A percentile compares a stretch with the other conserved stretches of the same genome.
Evolutionary conservation across 2,329 filamentous ascomycete genomes (phyloP).

Genomic region (Chrysosporium queenslandicum): DNA sequence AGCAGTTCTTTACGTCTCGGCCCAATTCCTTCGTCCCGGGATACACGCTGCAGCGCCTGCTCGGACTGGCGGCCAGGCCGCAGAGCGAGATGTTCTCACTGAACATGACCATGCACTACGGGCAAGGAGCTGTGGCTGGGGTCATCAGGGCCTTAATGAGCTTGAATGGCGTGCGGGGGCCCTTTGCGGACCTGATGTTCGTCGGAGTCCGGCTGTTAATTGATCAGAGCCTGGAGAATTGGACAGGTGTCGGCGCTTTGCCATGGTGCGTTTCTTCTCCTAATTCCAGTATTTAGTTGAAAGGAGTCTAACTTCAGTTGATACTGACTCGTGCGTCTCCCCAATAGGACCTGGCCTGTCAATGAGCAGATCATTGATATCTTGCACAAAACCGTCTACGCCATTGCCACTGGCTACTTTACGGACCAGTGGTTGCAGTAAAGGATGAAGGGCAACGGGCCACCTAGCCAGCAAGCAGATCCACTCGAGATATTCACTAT

Average conservation of each 20-base stretch:
- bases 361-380: slow-evolving; percentile 28
- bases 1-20: slow-evolving; percentile 24
- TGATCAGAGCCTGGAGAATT: slow-evolving; percentile 26
- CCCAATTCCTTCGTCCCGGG: slow-evolving; percentile 27
- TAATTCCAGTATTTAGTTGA: not conserved
- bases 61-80: slow-evolving; percentile 19
- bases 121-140: slow-evolving; percentile 24
- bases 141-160: slow-evolving; percentile 24
- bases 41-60: slow-evolving; percentile 20
- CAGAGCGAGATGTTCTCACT: slow-evolving; percentile 19
- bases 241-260: slow-evolving; percentile 22
- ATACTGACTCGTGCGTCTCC: not conserved
- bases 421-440: slow-evolving; percentile 14
- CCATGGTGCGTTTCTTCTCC: slow-evolving; percentile 21
- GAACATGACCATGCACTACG: slow-evolving; percentile 25
- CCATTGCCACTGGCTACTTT: slow-evolving; percentile 24
- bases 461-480: too few relatives aligned
- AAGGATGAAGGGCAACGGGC: too few relatives aligned
- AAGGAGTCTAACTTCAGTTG: too few relatives aligned
- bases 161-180: slow-evolving; percentile 26
- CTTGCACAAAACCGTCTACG: slow-evolving; percentile 25
- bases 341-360: slow-evolving; percentile 24
- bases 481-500: too few relatives aligned
- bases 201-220: slow-evolving; percentile 23
- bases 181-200: slow-evolving; percentile 24